Evolutionary conservation across 2,329 filamentous ascomycete species (phyloP).

Genomic region (Ophiosphaerella narmari): DNA sequence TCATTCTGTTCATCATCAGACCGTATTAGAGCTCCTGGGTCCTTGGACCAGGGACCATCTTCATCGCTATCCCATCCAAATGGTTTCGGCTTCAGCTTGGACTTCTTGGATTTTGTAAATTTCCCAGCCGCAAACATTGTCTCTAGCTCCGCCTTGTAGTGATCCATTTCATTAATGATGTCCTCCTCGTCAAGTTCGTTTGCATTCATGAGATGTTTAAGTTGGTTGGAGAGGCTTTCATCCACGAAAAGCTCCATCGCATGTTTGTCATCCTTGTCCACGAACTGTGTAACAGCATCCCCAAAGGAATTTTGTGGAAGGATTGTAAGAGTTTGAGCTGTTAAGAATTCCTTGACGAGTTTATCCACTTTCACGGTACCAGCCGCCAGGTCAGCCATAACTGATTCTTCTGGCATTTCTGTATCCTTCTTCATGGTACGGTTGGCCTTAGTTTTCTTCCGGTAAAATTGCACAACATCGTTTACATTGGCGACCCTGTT

Average conservation of each 20-base stretch:
- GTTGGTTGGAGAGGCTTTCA: conserved; percentile 49
- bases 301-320: conserved; percentile 91
- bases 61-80: conserved; percentile 86
- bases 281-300: conserved; percentile 89
- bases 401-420: conserved; percentile 67
- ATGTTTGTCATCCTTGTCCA: conserved; percentile 93
- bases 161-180: conserved; percentile 74
- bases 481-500: conserved; percentile 92
- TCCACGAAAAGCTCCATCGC: conserved; percentile 67
- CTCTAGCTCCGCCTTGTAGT: conserved; percentile 71
- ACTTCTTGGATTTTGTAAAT: conserved; percentile 59
- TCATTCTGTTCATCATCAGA: conserved; percentile 56
- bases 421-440: conserved; percentile 52
- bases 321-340: conserved; percentile 86
- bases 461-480: conserved; percentile 90
- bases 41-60: conserved; percentile 83
- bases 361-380: conserved; percentile 87
- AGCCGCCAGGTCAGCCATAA: conserved; percentile 64
- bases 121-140: conserved; percentile 70
- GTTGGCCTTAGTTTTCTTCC: conserved; percentile 71
- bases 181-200: conserved; percentile 71
- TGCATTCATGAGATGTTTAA: conserved; percentile 53
- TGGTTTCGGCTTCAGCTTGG: conserved; percentile 74
- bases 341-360: conserved; percentile 84
- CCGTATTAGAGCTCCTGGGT: conserved; percentile 67